Evolutionary conservation across 371 early-diverging fungal species (phyloP).

Genomic region (Mortierella sp.): DNA sequence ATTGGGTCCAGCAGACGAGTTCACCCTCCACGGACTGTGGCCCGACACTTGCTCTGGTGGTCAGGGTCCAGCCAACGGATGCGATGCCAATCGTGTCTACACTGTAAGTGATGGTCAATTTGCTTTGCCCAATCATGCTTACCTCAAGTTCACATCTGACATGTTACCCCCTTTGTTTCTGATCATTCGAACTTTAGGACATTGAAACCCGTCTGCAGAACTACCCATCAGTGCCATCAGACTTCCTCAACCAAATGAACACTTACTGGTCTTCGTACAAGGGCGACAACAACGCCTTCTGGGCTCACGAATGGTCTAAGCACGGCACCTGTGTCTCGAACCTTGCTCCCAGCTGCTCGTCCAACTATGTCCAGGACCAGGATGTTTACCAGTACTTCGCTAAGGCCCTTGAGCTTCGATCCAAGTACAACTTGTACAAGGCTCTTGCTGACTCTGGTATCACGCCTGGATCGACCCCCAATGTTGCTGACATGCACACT

Average conservation of each 20-base stretch:
- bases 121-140: too few species aligned
- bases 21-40: conserved; percentile 86
- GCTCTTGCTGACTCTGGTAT: conserved; percentile 67
- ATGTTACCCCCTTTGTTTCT: neutral
- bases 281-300: conserved; percentile 59
- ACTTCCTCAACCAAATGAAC: conserved; percentile 65
- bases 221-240: conserved; percentile 30
- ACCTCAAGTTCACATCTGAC: neutral
- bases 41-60: conserved; percentile 79
- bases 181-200: conserved; percentile 11
- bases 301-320: conserved; percentile 83
- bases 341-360: conserved; percentile 70
- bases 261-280: conserved; percentile 82
- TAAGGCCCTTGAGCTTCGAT: conserved; percentile 60
- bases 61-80: conserved; percentile 68
- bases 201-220: conserved; percentile 33
- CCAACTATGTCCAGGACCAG: conserved; percentile 50
- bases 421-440: conserved; percentile 66
- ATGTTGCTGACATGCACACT: conserved; percentile 57
- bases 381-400: conserved; percentile 72
- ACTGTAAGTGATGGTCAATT: conserved; percentile 42
- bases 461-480: conserved; percentile 70
- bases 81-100: conserved; percentile 70
- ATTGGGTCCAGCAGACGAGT: conserved; percentile 63
- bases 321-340: conserved; percentile 83